Percentiles rank a stretch among this genome's conserved stretches.
Evolutionary conservation across 176 grass and related monocot genomes (phyloP).

Genomic region (Neostapfia colusana): DNA sequence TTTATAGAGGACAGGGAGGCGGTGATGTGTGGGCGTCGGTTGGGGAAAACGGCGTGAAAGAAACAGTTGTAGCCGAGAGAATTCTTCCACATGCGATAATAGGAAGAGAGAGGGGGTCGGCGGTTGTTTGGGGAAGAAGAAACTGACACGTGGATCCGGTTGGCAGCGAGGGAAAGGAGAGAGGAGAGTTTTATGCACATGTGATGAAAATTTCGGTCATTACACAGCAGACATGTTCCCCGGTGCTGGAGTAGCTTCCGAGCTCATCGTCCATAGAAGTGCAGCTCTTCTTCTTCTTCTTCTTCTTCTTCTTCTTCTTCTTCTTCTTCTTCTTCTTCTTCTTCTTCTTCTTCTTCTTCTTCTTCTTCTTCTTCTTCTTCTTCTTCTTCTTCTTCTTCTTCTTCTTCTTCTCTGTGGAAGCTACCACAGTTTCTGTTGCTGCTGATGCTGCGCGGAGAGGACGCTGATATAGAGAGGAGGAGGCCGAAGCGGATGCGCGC

Average conservation of each 20-base stretch:
- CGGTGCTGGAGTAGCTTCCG: not conserved
- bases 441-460: not conserved
- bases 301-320: not conserved
- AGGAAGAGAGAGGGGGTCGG: too few relatives aligned
- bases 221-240: slow-evolving; percentile 23
- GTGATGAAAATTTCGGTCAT: too few relatives aligned
- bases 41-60: too few relatives aligned
- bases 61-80: too few relatives aligned
- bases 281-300: not conserved
- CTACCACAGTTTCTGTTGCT: not conserved
- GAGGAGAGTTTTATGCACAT: too few relatives aligned
- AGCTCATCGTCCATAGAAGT: not conserved
- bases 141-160: too few relatives aligned
- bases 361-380: too few relatives aligned
- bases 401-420: not conserved
- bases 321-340: not conserved
- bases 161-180: too few relatives aligned
- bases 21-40: too few relatives aligned
- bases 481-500: not conserved
- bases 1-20: too few relatives aligned
- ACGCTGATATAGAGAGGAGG: slow-evolving; percentile 2
- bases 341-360: not conserved
- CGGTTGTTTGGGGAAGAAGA: too few relatives aligned
- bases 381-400: not conserved
- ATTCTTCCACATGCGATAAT: too few relatives aligned